Base-by-base conservation (phyloP, 352 stramenopile genomes). In the Pythium aquatile region DNA sequence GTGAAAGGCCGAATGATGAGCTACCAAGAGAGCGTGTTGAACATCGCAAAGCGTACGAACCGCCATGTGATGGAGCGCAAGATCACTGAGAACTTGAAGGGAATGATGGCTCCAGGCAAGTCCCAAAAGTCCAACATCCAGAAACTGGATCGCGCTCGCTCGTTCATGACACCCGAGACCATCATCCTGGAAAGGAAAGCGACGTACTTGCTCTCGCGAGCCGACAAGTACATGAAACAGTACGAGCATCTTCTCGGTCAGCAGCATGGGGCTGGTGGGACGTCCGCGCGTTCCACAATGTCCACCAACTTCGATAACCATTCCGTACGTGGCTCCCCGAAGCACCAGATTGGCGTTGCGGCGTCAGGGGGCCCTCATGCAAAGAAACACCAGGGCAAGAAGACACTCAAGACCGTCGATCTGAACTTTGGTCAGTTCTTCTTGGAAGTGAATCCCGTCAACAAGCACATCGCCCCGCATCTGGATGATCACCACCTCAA, bases 181-280 rank as follows among this genome's bases (percentile, higher is more conserved):
- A 53, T 78, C 8, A 32, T 88, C n/a, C 40, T 90, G 14, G 80
- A 91, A 49, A 82, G 71, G n/a, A 91, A 91, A 46, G 78, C 79
- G 1, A 79, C 75, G 30, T 89, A 89, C 46, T 48, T 91, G 6
- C 64, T 86, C 9, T 63, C 69, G 0, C 82, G 83, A 32, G 77
- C 69, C 0, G 78, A 91, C 3, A 71, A 68, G 20, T 81, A 78
- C 2, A 40, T 61, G 6, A 75, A 76, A 17, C 65, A 75, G 24
- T 44, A 55, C 7, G 37, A 42, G 9, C 40, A 69, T 3, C 2
- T 59, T 1, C 26, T 68, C 0, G 26, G 11, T 14, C 20, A 65
- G 17, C 54, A 63, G 5, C 58, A 64, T 47, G 44, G 48, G 11
- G 8, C 10, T 47, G 40, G 40, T n/a, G 24, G 10, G 5, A 14